Evolutionary conservation across 176 grass and related monocot species (phyloP).

Genomic region (Musa acuminata): DNA sequence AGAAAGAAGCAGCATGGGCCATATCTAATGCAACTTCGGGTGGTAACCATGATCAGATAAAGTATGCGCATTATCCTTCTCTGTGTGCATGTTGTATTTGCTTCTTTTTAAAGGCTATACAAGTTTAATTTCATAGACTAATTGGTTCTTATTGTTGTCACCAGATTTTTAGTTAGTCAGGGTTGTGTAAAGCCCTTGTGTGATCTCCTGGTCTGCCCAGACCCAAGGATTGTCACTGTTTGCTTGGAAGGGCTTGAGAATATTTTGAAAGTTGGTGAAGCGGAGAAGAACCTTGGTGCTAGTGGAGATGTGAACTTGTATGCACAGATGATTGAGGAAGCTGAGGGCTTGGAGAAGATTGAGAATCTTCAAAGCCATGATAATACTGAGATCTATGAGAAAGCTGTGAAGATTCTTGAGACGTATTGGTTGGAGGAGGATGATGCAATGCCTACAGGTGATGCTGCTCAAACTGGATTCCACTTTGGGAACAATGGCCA

Average conservation of each 20-base stretch:
- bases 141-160: background rate
- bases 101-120: background rate
- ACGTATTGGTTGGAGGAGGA: slow-evolving; percentile 89
- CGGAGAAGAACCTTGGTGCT: slow-evolving; percentile 52
- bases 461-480: slow-evolving; percentile 49
- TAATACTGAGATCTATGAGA: slow-evolving; percentile 86
- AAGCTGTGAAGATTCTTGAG: slow-evolving; percentile 86
- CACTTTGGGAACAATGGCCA: slow-evolving; percentile 49
- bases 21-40: no score
- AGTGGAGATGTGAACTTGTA: slow-evolving; percentile 56
- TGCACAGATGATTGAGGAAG: slow-evolving; percentile 79
- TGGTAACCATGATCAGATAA: background rate
- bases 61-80: slow-evolving; percentile 18
- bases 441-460: slow-evolving; percentile 37
- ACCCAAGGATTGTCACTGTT: slow-evolving; percentile 79
- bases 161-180: slow-evolving; percentile 71
- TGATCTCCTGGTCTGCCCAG: slow-evolving; percentile 77
- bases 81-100: no score
- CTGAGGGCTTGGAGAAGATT: slow-evolving; percentile 92
- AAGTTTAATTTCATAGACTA: background rate
- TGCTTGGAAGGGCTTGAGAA: slow-evolving; percentile 91
- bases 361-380: slow-evolving; percentile 95
- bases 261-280: slow-evolving; percentile 69
- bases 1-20: no score
- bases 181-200: slow-evolving; percentile 91